Base-by-base conservation (phyloP, 257 asterid species). In the Forsythia suspensa region DNA sequence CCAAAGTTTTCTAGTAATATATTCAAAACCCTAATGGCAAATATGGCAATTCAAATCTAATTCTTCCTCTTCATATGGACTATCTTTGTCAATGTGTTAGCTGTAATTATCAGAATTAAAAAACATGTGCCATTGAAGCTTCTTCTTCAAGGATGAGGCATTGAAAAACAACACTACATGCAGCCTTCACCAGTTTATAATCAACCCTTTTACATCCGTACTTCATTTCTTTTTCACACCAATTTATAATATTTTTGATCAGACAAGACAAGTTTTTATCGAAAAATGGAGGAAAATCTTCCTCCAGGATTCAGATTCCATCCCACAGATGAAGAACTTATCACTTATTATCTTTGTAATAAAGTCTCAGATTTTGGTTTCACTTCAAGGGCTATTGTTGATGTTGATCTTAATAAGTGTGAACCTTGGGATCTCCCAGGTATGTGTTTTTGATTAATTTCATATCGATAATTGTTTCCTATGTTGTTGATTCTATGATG, bases 371-470 rank as follows among this genome's bases (percentile, higher is more conserved):
- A 89, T 77, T 86, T 86, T n/a, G 85, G 76, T 15, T 91, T 91
- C 72, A 77, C 89, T 36, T 66, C 92, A 1, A 86, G 84, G 67
- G 96, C 92, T 20, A 73, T 91, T 76, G 81, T 86, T 61, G 96
- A 91, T 82, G 96, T 91, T 86, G 96, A 91, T 89, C 87, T 91
- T 9, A 91, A 91, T 67, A 93, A 91, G 86, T 90, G 88, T 52
- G 98, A 93, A 76, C 98, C 98, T 6, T 93, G 98, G 98, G 98
- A 93, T 29, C 98, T 93, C 78, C 98, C 98, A 74, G 98, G 98
- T 93, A 88, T 39, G 40, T 70, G 36, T n/a, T 52, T 21, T 21
- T n/a, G 15, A 21, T 20, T 21, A 9, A 8, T 8, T 29, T 36
- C 39, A 63, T 29, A 11, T 11, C 38, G 3, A 63, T 29, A 21